These are phyloP conservation scores for Coleophoma crateriformis DNA, from an alignment of 2,329 filamentous ascomycete genomes.

Conservation along the genomic window DNA sequence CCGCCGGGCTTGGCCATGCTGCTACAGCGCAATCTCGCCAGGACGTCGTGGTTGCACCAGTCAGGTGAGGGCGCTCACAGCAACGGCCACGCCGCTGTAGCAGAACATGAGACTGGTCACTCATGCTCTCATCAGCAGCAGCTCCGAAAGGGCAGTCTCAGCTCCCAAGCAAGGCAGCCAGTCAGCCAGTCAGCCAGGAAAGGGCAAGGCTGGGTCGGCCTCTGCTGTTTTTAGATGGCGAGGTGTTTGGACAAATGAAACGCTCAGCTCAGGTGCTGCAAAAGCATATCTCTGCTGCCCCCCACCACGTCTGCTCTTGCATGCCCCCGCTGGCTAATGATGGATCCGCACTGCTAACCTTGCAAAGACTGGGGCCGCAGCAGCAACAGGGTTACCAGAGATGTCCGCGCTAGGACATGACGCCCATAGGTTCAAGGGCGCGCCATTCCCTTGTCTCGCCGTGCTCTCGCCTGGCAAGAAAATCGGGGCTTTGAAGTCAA, in stretches of 20 bases:
- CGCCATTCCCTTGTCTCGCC: neutral
- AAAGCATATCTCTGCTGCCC: neutral
- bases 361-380: neutral
- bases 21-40: neutral
- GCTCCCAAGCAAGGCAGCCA: neutral
- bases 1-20: neutral
- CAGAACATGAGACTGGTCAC: neutral
- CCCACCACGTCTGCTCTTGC: neutral
- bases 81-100: neutral
- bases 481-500: neutral
- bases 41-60: neutral
- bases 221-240: neutral
- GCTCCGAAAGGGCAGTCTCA: neutral
- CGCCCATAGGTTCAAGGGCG: neutral
- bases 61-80: neutral
- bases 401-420: neutral
- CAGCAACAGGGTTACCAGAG: neutral
- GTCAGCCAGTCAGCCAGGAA: neutral
- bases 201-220: neutral
- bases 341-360: neutral
- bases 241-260: neutral
- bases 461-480: neutral
- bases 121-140: neutral
- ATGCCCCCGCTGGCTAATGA: neutral
- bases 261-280: neutral